phyloP scores from a whole-genome alignment of 495 filamentous ascomycete species.

The Xylaria longipes region DNA sequence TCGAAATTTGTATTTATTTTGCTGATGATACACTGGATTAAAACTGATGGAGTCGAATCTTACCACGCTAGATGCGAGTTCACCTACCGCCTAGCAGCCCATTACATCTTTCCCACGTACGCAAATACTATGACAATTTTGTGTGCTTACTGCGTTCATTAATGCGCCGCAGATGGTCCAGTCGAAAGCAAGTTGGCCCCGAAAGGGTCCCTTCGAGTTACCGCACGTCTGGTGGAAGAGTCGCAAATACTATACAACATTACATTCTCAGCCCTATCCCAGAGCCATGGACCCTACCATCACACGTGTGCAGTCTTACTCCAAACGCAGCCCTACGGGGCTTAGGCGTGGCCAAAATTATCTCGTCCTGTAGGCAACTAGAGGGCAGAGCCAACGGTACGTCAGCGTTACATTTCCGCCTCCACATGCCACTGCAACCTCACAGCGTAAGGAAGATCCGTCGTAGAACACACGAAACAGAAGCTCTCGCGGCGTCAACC shows the following conservation, averaged over 20 bases:
- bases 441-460: background rate
- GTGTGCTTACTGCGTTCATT: background rate
- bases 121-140: background rate
- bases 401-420: conserved; percentile 22
- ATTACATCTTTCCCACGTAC: background rate
- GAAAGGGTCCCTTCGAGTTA: background rate
- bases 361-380: background rate
- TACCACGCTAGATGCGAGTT: background rate
- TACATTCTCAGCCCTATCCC: conserved; percentile 23
- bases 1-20: background rate
- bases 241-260: background rate
- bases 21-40: background rate
- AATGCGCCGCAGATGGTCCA: background rate
- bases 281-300: conserved; percentile 8
- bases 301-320: conserved; percentile 14
- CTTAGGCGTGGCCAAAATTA: background rate
- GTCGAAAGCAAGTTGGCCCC: background rate
- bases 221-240: background rate
- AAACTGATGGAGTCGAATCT: background rate
- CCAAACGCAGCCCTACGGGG: background rate
- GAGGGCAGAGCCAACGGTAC: conserved; percentile 6
- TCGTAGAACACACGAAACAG: background rate
- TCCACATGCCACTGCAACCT: conserved; percentile 9
- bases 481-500: conserved; percentile 1
- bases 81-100: background rate